Percentiles rank a stretch among this genome's conserved stretches.
Conservation (phyloP, 441 rosid genomes). For the Bocquillonia castaneifolia region DNA sequence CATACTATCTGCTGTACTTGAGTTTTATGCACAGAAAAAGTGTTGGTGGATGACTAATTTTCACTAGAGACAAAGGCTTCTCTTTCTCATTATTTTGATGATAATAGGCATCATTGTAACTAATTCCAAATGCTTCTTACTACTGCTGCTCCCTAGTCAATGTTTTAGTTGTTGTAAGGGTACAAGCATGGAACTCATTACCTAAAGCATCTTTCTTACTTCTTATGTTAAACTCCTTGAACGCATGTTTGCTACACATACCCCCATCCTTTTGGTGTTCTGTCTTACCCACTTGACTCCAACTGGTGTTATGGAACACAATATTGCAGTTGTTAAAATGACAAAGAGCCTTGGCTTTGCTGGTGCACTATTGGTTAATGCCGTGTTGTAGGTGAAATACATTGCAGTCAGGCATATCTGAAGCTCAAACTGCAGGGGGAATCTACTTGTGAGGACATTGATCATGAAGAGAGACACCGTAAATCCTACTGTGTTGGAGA, state of each 20-base stretch:
- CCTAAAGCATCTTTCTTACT: no score
- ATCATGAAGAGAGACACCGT: constrained; percentile 36
- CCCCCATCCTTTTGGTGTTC: background rate
- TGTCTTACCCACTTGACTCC: background rate
- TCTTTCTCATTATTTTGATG: no score
- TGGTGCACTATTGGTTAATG: constrained; percentile 29
- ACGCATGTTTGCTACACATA: background rate
- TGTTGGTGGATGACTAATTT: background rate
- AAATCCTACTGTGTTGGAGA: constrained; percentile 45
- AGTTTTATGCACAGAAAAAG: background rate
- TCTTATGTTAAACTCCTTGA: no score
- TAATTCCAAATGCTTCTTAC: background rate
- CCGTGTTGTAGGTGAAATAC: constrained; percentile 35
- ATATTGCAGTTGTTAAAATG: background rate
- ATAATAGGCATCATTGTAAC: no score
- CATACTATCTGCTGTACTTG: background rate
- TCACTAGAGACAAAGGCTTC: background rate
- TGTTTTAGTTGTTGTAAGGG: no score
- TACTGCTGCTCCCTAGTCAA: no score
- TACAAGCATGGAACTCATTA: no score
- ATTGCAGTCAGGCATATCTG: constrained; percentile 28
- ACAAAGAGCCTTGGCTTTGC: background rate
- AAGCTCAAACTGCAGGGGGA: constrained; percentile 35
- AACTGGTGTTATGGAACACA: background rate
- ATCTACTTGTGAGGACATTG: constrained; percentile 32